Base-by-base conservation (phyloP, 1,284 basidiomycete genomes). In the Ganoderma sp. region DNA sequence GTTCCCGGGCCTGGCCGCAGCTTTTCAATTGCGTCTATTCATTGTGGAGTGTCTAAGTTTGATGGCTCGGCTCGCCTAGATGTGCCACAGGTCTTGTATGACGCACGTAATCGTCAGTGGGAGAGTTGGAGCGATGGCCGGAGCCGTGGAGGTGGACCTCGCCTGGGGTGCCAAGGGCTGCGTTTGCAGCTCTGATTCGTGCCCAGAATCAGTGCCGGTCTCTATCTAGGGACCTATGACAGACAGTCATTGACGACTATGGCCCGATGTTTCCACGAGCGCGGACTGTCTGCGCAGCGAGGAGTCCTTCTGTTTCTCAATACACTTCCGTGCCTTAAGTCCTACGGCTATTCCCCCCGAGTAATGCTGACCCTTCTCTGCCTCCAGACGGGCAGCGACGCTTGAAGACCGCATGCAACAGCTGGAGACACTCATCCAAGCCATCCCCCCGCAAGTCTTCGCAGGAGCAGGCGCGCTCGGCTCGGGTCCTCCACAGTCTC, bases 391-490 rank as follows among this genome's bases (percentile, higher is more conserved):
- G 58, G 90, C 91, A 19, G 87, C 91, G 61, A 93, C 91, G 34
- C 84, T 94, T 69, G 92, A 94, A 77, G 92, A 93, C 75, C 85
- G 92, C 48, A 94, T 94, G 92, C 90, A 93, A 74, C 92, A 93
- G 72, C 84, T 94, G 19, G 92, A 94, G 76, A 90, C 88, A 9
- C 83, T 94, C 64, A 92, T 94, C 63, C 90, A 92, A 72, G 90
- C 92, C 15, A 93, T 94, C 61, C 92, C 92, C 2, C 87, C 92
- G 39, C 89, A 89, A 2, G 88, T 93, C 22, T 93, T 94, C 73
- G 86, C 88, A 3, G 88, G 89, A 0, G 85, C 86, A 0, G 85
- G 85, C 10, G 67, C 71, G 5, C 68, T 77, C 28, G 74, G 73
- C 69, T 71, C 73, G 45, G 71, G 68, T 54, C 69, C 72, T 39